Evolutionary conservation across 2,329 filamentous ascomycete species (phyloP), one percentile per base, ranked within the genome.

Genomic region (Hymenoscyphus infarciens): DNA sequence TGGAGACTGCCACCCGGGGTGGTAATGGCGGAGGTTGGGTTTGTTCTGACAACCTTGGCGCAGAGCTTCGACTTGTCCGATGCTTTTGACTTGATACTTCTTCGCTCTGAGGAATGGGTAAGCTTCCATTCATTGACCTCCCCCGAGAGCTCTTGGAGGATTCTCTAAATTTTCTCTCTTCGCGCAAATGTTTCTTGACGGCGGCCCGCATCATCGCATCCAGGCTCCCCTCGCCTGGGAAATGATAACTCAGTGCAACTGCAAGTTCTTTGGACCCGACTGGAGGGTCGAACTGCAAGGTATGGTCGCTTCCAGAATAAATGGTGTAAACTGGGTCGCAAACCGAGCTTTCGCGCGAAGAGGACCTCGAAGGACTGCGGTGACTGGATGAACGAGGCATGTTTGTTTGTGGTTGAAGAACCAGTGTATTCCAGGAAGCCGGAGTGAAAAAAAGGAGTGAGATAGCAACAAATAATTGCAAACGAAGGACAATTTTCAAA

Each of bases 171-270:
- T 22, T 52, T 52, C 45, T 52, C 25, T 52, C 45, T 13, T 56
- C 56, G 19, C 35, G 56, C 11, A 57, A 39, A 22, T 22, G 55
- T 15, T 56, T 42, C 11, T n/a, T 29, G 1, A 56, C 39, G 25
- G 59, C 52, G 22, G 59, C 59, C 29, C 39, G 59, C 53, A 61
- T 55, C 52, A 39, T 61, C 22, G 25, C 52, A 19, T 56, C 59
- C 16, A 61, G 19, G 22, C 33, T 56, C 10, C 35, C 39, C 39
- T 55, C 29, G 11, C 15, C 42, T 27, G 59, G 59, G 38, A 61
- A 61, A 19, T 61, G 33, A 27, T 56, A 56, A 22, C 59, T 61
- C 53, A 61, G 19, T 19, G 59, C 59, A 39, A 61, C 27, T 33
- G 59, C 59, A 39, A 61, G 59, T 39, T 61, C 59, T 29, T 56